Evolutionary conservation across 1,284 basidiomycete species (phyloP).

Genomic region (Apiotrichum veenhuisii): DNA sequence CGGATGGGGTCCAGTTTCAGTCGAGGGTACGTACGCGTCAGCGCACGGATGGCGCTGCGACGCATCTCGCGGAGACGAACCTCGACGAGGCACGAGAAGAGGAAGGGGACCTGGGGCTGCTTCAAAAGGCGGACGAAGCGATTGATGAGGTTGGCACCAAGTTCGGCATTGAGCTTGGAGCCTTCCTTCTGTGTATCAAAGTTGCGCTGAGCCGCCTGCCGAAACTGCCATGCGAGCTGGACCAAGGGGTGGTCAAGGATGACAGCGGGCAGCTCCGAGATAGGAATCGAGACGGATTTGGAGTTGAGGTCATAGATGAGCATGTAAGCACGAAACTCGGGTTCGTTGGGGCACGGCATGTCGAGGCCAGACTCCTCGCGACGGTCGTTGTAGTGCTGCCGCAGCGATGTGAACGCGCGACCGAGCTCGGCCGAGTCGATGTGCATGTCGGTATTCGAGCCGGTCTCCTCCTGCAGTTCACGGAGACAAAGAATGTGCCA

Average conservation of each 20-base stretch:
- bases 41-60: conserved; percentile 53
- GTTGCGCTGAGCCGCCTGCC: conserved; percentile 71
- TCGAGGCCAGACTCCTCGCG: conserved; percentile 58
- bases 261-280: conserved; percentile 66
- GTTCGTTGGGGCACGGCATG: conserved; percentile 68
- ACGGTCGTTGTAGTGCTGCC: conserved; percentile 85
- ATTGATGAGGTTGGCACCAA: conserved; percentile 59
- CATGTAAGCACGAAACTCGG: conserved; percentile 95
- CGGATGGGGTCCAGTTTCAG: conserved; percentile 44
- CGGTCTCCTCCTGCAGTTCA: conserved; percentile 55
- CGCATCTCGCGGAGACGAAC: conserved; percentile 55
- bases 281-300: conserved; percentile 65
- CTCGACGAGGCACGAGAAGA: conserved; percentile 56
- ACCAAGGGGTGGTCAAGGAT: conserved; percentile 73
- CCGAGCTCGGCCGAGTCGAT: conserved; percentile 44
- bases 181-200: conserved; percentile 58
- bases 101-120: conserved; percentile 47
- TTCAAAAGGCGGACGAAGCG: conserved; percentile 54
- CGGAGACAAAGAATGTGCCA: conserved; percentile 89
- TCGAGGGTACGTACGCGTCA: conserved; percentile 52
- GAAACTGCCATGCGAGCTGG: conserved; percentile 74
- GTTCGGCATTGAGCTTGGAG: conserved; percentile 53
- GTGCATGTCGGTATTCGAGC: conserved; percentile 44
- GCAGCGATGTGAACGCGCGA: conserved; percentile 68
- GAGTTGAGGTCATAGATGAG: conserved; percentile 86